Base-by-base conservation (phyloP, 2,329 filamentous ascomycete genomes). In the Aspergillus amoenus region DNA sequence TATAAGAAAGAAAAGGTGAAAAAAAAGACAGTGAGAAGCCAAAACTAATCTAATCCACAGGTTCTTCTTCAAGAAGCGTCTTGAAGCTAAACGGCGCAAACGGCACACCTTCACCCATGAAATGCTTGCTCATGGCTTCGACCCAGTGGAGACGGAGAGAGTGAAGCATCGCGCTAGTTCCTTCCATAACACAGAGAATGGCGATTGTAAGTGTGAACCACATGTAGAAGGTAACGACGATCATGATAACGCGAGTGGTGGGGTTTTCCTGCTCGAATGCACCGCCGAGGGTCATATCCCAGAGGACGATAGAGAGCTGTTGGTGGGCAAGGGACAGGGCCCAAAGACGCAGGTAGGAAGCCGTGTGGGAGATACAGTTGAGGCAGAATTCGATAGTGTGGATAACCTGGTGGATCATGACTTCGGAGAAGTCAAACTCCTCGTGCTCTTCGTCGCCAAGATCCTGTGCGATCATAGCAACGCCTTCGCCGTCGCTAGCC, bases 321-420 rank as follows among this genome's bases (percentile, higher is more conserved):
- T 99, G 94, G 81, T 99, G 94, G 32, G 94, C 94, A 59, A 99
- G 88, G 2, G 94, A 99, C 67, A 99, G 78, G 32, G 94, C 94
- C 94, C 94, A 99, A 44, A 99, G 89, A 81, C 94, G 94, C 47
- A 99, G 89, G 78, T 99, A 99, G 1, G 94, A 99, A 4, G 94
- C 94, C 4, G 95, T 99, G 79, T 99, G 94, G 30, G 94, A 99
- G 62, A 99, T 93, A 75, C 93, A 97, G 82, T 99, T 99, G 68
- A 99, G 84, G 73, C 94, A 99, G 81, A 99, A 99, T 83, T 99
- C 92, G 70, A 97, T 97, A 17, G 93, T 97, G 80, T 97, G 95
- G 70, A 99, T 99, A 73, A 97, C 86, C 76, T 99, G 94, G 78
- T 99, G 94, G 71, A 99, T 99, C 92, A 99, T 97, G 62, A 92